phyloP scores from a whole-genome alignment of 1,284 basidiomycete genomes.

The Fomitopsis pinicola region DNA sequence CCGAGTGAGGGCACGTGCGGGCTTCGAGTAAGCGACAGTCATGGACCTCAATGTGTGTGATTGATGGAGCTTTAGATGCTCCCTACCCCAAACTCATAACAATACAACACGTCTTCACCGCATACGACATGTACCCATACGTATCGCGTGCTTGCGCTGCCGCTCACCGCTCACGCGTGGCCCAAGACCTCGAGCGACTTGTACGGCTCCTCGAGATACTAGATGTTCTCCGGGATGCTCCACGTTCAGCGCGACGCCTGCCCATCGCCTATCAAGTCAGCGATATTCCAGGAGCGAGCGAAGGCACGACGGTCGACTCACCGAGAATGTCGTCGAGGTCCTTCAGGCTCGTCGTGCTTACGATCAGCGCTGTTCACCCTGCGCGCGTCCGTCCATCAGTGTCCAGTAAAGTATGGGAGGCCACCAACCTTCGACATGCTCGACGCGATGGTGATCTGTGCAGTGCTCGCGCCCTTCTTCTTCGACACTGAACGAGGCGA shows the following conservation, averaged over 20 bases:
- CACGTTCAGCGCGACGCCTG: slow-evolving; percentile 24
- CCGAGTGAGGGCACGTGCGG: too few relatives aligned
- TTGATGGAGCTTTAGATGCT: too few relatives aligned
- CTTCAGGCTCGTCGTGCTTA: slow-evolving; percentile 46
- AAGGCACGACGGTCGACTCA: slow-evolving; percentile 14
- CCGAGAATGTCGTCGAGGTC: slow-evolving; percentile 47
- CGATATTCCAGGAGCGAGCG: neutral
- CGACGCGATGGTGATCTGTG: slow-evolving; percentile 32
- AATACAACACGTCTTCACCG: too few relatives aligned
- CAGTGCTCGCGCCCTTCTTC: slow-evolving; percentile 27
- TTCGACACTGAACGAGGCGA: slow-evolving; percentile 25
- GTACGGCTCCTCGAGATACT: slow-evolving; percentile 19
- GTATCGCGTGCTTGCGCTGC: too few relatives aligned
- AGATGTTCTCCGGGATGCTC: slow-evolving; percentile 13
- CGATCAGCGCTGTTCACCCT: slow-evolving; percentile 45
- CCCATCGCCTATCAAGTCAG: too few relatives aligned
- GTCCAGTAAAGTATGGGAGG: too few relatives aligned
- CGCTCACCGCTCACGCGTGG: too few relatives aligned
- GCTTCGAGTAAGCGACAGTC: too few relatives aligned
- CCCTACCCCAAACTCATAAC: too few relatives aligned
- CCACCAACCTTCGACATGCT: slow-evolving; percentile 30
- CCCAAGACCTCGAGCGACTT: neutral
- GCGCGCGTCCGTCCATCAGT: neutral
- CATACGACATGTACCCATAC: too few relatives aligned
- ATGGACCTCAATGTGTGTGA: too few relatives aligned